Evolutionary conservation across 2,329 filamentous ascomycete species (phyloP), one percentile per base, ranked within the genome.

Genomic region (Penicillium sp.): DNA sequence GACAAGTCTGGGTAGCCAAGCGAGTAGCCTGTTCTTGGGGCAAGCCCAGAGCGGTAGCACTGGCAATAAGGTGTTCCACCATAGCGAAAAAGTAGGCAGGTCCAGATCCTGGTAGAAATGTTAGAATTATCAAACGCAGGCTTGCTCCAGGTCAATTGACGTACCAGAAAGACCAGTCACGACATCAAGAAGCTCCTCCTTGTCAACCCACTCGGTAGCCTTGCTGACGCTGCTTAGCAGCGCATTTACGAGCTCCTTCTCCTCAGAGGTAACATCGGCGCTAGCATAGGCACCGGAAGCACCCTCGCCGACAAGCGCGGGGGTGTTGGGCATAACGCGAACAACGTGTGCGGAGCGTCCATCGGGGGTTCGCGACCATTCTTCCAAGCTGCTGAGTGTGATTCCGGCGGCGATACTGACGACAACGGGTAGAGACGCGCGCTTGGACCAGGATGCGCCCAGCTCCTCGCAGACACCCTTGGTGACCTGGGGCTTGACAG

Each of bases 71-170:
- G 48, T 72, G 69, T 49, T 72, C 70, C 18, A 72, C 70, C 69
- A 72, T 71, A 23, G 70, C 70, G 56, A 72, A 72, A 62, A 72
- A 72, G 46, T 72, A 72, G 7, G 70, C 70, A 5, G 70, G 70
- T 11, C 70, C 70, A n/a, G 70, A 72, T 51, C 70, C 70, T 72
- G 33, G 23, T 46, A 14, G 15, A 12, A 23, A 22, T 5, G 18
- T 27, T 37, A 37, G n/a, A 37, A 11, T 18, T 4, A 9, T 37
- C 33, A 8, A 8, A 18, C 9, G 1, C 33, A n/a, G n/a, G 8
- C n/a, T 18, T 37, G n/a, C 33, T 18, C 7, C 2, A n/a, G 7
- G n/a, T 37, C 33, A 37, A 25, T 37, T 8, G 29, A 58, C 68
- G 57, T 52, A 72, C 70, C 70, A 4, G 70, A 72, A 50, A 72